Evolutionary conservation across 1,284 basidiomycete genomes (phyloP).

Genomic region (Puccinia sorghi): DNA sequence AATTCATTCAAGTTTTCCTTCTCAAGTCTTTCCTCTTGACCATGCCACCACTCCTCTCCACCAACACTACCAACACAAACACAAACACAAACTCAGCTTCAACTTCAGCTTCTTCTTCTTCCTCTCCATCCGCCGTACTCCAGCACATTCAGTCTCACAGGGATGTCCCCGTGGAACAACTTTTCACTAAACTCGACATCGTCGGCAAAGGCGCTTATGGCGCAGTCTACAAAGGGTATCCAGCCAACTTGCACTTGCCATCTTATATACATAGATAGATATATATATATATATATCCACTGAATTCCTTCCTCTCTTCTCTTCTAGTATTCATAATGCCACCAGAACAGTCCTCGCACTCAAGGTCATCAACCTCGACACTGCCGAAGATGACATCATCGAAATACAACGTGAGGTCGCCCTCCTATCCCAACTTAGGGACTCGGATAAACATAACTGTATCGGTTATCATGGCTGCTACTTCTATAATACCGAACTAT

Average conservation of each 20-base stretch:
- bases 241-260: background rate
- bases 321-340: conserved; percentile 68
- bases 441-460: conserved; percentile 77
- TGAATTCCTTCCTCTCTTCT: background rate
- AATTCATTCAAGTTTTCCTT: too few relatives aligned
- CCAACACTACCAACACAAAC: conserved; percentile 20
- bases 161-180: conserved; percentile 57
- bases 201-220: conserved; percentile 94
- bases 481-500: conserved; percentile 89
- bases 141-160: conserved; percentile 48
- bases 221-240: conserved; percentile 79
- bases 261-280: too few relatives aligned
- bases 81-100: conserved; percentile 9
- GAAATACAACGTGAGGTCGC: conserved; percentile 97
- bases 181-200: conserved; percentile 69
- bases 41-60: conserved; percentile 3
- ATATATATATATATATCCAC: too few relatives aligned
- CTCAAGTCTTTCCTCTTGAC: background rate
- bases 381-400: conserved; percentile 89
- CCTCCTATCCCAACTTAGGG: conserved; percentile 80
- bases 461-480: conserved; percentile 95
- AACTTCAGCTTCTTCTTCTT: background rate
- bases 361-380: conserved; percentile 98
- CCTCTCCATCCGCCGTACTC: conserved; percentile 32
- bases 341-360: conserved; percentile 86